Evolutionary conservation across 208 protist genomes (phyloP), one percentile per base, ranked within the genome.

Genomic region (Acanthamoeba triangularis): DNA sequence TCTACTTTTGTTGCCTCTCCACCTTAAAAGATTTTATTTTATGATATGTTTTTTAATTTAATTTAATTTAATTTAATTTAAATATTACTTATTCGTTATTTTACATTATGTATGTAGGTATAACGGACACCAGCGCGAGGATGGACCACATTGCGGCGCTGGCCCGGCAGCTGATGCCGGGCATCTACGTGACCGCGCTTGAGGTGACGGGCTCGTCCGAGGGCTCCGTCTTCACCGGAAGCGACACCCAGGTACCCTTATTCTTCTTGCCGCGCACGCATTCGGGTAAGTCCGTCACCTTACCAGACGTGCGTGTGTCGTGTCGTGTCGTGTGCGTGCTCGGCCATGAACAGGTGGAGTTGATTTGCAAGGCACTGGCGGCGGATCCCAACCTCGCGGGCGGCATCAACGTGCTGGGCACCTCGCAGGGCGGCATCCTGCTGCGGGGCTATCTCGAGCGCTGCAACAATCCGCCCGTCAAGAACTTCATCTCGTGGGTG

Each of bases 401-500:
- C 52, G 90, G 90, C 8, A 61, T 94, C 72, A 94, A 94, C 90
- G 44, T 94, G 13, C 14, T 94, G 20, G 90, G 90, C 23, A 35
- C 54, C 41, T 94, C 90, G 16, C 90, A 96, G 84, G 95, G 95
- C 20, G 88, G 74, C 18, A 82, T 95, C 33, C 20, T 95, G 30
- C 72, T 47, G 35, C 88, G 95, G 28, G 95, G 95, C 59, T 95
- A 95, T 25, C 28, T 96, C 30, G 95, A 96, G 61, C 91, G 69
- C 8, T 94, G 84, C 76, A 96, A 94, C 78, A n/a, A 78, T 28
- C 88, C 95, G 37, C 84, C 84, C 10, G 90, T 96, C n/a, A 72
- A 84, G 69, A 95, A 94, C 61, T 94, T 95, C 61, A 93, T 93
- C 80, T 90, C 84, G 25, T 96, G 95, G 95, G 88, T 95, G 28